Evolutionary conservation across 2,329 filamentous ascomycete species (phyloP), one percentile per base, ranked within the genome.

Genomic region (Exophiala spinifera): DNA sequence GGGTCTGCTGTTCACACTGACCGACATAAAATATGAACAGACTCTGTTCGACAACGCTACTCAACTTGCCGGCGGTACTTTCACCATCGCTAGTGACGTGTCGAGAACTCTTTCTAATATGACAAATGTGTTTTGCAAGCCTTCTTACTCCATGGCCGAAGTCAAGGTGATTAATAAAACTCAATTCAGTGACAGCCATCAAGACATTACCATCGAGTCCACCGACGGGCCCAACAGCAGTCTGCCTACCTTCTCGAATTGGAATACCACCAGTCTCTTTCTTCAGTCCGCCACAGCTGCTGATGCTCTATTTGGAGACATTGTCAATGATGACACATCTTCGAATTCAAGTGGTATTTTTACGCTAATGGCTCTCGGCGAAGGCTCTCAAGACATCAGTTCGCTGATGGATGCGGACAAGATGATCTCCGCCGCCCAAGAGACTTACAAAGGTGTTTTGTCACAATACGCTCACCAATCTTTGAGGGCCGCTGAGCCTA

Each of bases 161-260:
- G 55, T 57, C 25, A 60, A 59, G 42, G 40, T 64, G 17, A 61
- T 50, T 15, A 61, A 63, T 47, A 56, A 63, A 21, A 64, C 61
- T 23, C 56, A 44, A 19, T 21, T 58, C 19, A 19, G 36, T 21
- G 51, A 43, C 39, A 53, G 42, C 36, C 44, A 44, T 20, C 28
- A 57, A 14, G 61, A 51, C 23, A 50, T 60, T 10, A 53, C 56
- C 15, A 31, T 61, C 15, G 36, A 44, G 15, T 43, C 53, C 13
- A 47, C 65, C 28, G 64, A 65, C 46, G 65, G 64, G 19, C 59
- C 61, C 25, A 65, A 66, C 51, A 65, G 65, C 53, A 69, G 66
- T 10, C 57, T 69, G 36, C 36, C 53, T 45, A 56, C 23, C 11
- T 65, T 67, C 55, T 61, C 61, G 14, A 34, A 49, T 23, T 60